Base-by-base conservation (phyloP, 2,329 filamentous ascomycete genomes). In the Metarhizium brunneum region DNA sequence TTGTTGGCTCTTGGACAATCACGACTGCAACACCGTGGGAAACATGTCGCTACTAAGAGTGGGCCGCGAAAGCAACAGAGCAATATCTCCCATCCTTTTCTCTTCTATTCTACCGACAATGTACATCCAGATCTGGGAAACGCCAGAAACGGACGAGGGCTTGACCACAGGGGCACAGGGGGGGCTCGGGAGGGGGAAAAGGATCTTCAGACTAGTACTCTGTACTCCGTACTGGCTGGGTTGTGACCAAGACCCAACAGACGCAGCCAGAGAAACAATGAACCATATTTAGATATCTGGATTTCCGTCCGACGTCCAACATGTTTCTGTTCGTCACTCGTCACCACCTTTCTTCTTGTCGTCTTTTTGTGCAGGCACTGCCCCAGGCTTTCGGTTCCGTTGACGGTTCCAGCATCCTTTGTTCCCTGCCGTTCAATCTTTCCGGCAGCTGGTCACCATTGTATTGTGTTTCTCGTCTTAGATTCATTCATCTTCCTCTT, bases 351-450 rank as follows among this genome's bases (percentile, higher is more conserved):
- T 50, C 18, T 50, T 48, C 32, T 30, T 40, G 8, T 11, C 25
- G 52, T 47, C 52, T 48, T 55, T 56, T 52, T 45, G 54, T 49
- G 16, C 54, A 52, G 48, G 49, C 42, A 51, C 45, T 49, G 38
- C 18, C 45, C 29, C 43, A 18, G 47, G 29, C 50, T 49, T 14
- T 45, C 40, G 43, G 35, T 51, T 54, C 58, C 38, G 52, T 57
- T 42, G 47, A 54, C 42, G 50, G 32, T 52, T 53, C 52, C 53
- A 45, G 42, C 29, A 16, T 25, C 8, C 36, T 54, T 50, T 52
- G 29, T 51, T 58, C 35, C 29, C 47, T 36, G 63, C 61, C 66
- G 62, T 68, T 66, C 65, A 67, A 65, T 69, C 65, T 60, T 66
- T 69, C 55, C 64, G 65, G 65, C 63, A 64, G 63, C 65, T 68